phyloP scores from a whole-genome alignment of 140 eudicot species.

The Stevia rebaudiana region DNA sequence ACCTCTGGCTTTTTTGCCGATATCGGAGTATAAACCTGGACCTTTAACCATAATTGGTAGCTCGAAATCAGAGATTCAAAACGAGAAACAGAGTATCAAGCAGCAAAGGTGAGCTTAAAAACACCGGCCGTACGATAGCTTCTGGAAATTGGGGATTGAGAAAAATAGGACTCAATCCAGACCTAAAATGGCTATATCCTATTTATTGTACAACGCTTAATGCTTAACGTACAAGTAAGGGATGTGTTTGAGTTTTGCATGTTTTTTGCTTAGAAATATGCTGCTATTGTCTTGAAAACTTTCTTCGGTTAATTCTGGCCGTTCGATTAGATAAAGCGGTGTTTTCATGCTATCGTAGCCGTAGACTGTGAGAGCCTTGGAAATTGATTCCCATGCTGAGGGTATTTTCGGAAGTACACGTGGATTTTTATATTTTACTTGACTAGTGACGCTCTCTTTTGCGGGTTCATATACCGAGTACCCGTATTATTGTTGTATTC shows the following conservation, averaged over 20 bases:
- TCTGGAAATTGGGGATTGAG: not conserved
- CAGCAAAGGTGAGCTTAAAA: not conserved
- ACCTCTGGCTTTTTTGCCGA: conserved; percentile 85
- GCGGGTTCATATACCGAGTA: no score
- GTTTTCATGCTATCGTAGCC: not conserved
- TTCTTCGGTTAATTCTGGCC: conserved; percentile 6
- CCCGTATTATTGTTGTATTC: no score
- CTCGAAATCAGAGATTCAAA: conserved; percentile 8
- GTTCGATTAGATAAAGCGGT: conserved; percentile 20
- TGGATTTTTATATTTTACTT: conserved; percentile 12
- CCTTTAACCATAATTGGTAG: conserved; percentile 59
- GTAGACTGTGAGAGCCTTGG: conserved; percentile 19
- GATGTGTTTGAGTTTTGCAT: not conserved
- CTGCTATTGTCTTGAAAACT: no score
- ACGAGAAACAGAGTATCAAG: not conserved
- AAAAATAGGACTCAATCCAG: conserved; percentile 6
- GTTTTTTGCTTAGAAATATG: no score
- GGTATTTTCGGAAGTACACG: conserved; percentile 24
- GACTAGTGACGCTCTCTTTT: no score
- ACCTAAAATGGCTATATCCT: not conserved
- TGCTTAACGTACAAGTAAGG: not conserved
- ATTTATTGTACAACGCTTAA: not conserved
- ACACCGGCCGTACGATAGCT: not conserved
- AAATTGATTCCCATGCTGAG: not conserved
- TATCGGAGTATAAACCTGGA: conserved; percentile 79